Percentiles rank a stretch among this genome's conserved stretches.
Conservation (phyloP, 2,329 filamentous ascomycete genomes). For the Cercospora sp. region DNA sequence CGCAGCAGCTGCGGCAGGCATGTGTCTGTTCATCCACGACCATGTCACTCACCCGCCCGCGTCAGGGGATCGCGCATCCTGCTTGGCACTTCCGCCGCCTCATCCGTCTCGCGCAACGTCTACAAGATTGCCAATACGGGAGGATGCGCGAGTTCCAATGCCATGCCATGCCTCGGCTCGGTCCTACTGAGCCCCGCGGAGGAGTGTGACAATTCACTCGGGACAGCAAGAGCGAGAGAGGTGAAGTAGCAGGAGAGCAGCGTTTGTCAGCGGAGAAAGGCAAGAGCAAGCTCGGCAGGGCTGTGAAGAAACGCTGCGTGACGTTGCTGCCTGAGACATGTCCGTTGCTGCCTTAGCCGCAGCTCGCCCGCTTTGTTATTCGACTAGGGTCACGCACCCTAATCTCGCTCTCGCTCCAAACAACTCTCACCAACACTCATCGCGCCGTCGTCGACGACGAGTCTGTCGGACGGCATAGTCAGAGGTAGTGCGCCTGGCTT, state of each 20-base stretch:
- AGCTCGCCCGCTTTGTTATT: background rate
- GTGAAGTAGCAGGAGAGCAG: background rate
- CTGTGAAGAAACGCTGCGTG: background rate
- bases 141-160: background rate
- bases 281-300: background rate
- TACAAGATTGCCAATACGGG: background rate
- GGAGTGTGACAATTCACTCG: background rate
- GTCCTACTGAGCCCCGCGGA: background rate
- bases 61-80: slow-evolving; percentile 5
- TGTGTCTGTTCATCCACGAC: background rate
- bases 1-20: background rate
- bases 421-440: background rate
- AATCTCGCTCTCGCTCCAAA: background rate
- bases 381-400: background rate
- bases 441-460: background rate
- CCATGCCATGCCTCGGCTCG: background rate
- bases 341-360: background rate
- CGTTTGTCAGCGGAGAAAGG: background rate
- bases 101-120: background rate
- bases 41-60: background rate
- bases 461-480: background rate
- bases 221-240: background rate
- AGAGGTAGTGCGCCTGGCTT: background rate
- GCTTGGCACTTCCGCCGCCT: background rate
- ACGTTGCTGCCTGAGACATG: background rate